A percentile compares a stretch with the other conserved stretches of the same genome.
Evolutionary conservation across 2,329 filamentous ascomycete genomes (phyloP).

Genomic region (Trichothecium roseum): DNA sequence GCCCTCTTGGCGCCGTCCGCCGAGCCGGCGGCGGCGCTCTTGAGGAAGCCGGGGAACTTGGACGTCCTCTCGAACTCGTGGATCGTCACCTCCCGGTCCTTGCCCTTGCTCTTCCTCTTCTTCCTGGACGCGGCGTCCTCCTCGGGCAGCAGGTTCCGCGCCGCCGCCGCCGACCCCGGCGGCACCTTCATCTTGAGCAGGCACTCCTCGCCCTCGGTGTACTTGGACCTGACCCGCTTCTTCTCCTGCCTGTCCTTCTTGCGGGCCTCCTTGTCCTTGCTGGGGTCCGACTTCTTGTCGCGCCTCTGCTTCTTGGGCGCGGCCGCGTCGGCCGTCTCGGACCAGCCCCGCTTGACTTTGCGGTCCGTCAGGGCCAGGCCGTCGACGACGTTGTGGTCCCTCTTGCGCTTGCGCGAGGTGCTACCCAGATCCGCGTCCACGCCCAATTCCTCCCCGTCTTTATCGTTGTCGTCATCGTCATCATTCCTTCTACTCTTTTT

Average conservation of each 20-base stretch:
- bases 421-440: too few species aligned
- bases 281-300: conserved; percentile 33
- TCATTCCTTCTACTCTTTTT: conserved; percentile 21
- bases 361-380: conserved; percentile 67
- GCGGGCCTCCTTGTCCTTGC: conserved; percentile 32
- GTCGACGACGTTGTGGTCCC: conserved; percentile 38
- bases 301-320: conserved; percentile 35
- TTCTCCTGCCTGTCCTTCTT: conserved; percentile 43
- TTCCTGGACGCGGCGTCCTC: conserved; percentile 42
- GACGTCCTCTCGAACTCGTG: conserved; percentile 86
- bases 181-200: conserved; percentile 74
- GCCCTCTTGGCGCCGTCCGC: conserved; percentile 19
- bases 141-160: conserved; percentile 30
- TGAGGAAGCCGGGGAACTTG: conserved; percentile 75
- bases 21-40: conserved; percentile 36
- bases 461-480: conserved; percentile 24
- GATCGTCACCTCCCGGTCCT: conserved; percentile 49
- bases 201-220: conserved; percentile 70
- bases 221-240: conserved; percentile 61
- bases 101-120: conserved; percentile 46
- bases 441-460: conserved; percentile 20
- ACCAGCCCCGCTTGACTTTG: conserved; percentile 85
- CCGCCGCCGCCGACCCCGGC: conserved; percentile 24
- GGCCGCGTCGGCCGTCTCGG: conserved; percentile 48
- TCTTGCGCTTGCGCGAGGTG: conserved; percentile 33